These are phyloP conservation scores for Kernera saxatilis DNA, from an alignment of 345 rosid genomes.

Conservation along the genomic window DNA sequence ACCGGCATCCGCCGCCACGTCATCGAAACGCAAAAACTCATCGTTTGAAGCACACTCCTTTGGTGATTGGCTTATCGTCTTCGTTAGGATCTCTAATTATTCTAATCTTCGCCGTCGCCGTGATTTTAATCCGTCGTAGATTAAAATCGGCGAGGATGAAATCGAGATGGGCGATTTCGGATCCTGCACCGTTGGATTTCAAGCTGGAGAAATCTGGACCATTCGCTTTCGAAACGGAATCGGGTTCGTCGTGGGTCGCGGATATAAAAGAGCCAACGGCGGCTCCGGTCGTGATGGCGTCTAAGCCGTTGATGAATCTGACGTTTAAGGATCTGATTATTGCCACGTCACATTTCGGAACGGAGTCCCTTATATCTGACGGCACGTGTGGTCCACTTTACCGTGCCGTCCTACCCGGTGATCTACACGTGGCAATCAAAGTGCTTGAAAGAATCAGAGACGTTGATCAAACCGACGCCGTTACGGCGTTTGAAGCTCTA, in stretches of 20 bases:
- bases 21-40: not conserved
- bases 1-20: conserved; percentile 15
- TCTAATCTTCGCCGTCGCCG: conserved; percentile 14
- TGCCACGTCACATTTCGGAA: conserved; percentile 93
- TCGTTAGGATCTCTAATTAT: conserved; percentile 37
- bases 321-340: conserved; percentile 90
- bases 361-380: conserved; percentile 71
- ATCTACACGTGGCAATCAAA: conserved; percentile 87
- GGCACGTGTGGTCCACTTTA: conserved; percentile 81
- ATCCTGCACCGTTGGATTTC: conserved; percentile 53
- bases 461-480: conserved; percentile 46
- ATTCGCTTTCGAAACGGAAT: conserved; percentile 82
- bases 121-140: conserved; percentile 35
- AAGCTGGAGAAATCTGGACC: conserved; percentile 89
- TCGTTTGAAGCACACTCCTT: conserved; percentile 20
- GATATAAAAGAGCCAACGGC: conserved; percentile 83
- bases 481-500: conserved; percentile 50
- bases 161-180: conserved; percentile 87
- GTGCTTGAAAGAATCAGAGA: conserved; percentile 72
- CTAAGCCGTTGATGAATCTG: conserved; percentile 82
- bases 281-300: conserved; percentile 73
- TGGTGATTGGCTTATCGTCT: conserved; percentile 43
- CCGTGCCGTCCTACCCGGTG: conserved; percentile 79
- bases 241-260: conserved; percentile 91
- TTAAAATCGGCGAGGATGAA: conserved; percentile 32